These are phyloP conservation scores for Sextonia rubra DNA, from an alignment of 164 flowering plant genomes.

Conservation along the genomic window DNA sequence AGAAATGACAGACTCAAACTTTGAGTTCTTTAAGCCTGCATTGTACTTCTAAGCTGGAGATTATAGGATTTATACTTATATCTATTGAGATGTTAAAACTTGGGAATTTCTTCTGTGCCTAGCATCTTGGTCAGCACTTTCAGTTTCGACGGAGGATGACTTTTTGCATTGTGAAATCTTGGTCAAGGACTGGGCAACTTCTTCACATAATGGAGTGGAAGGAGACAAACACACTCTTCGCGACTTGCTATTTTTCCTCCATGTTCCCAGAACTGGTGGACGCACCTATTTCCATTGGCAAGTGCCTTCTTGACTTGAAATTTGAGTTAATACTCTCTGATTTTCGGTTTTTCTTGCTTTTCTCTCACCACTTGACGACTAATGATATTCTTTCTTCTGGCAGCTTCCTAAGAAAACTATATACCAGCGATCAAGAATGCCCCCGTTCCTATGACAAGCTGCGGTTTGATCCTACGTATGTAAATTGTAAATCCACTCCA, in stretches of 20 bases:
- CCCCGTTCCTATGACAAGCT: slow-evolving; percentile 98
- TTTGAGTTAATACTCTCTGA: not conserved
- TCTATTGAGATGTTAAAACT: not conserved
- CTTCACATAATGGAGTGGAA: slow-evolving; percentile 43
- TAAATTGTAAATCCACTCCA: too few species aligned
- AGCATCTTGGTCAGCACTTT: slow-evolving; percentile 27
- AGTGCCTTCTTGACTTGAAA: slow-evolving; percentile 1
- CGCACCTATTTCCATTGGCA: slow-evolving; percentile 92
- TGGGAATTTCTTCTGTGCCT: slow-evolving; percentile 5
- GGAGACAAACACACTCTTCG: slow-evolving; percentile 58
- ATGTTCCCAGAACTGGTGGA: slow-evolving; percentile 96
- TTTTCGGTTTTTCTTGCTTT: not conserved
- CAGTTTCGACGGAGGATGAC: slow-evolving; percentile 34
- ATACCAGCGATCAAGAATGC: slow-evolving; percentile 59
- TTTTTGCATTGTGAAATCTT: slow-evolving; percentile 52
- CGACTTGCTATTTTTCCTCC: slow-evolving; percentile 88
- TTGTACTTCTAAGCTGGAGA: not conserved
- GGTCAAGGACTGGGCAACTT: slow-evolving; percentile 70
- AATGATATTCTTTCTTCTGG: slow-evolving; percentile 12
- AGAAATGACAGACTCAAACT: not conserved
- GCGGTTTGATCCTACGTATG: slow-evolving; percentile 83
- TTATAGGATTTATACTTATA: not conserved
- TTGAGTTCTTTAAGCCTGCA: not conserved
- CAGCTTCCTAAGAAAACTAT: slow-evolving; percentile 85
- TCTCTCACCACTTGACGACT: not conserved